A percentile compares a stretch with the other conserved stretches of the same genome.
Conservation (phyloP, 768 basidiomycete species). For the Rhizopogon roseolus region DNA sequence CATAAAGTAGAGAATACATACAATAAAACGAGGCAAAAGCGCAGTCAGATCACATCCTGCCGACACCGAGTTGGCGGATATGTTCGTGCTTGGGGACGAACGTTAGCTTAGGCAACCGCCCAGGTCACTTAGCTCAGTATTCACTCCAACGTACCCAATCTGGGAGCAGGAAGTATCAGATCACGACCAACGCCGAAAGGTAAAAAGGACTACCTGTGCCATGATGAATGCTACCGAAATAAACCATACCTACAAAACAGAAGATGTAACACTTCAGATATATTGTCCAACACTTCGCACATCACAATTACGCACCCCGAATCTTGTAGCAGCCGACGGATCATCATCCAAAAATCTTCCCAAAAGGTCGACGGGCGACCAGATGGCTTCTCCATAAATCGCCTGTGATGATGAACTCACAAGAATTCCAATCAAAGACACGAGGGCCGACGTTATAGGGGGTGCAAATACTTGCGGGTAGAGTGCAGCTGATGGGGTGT, state of each 20-base stretch:
- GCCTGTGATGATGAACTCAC: conserved; percentile 73
- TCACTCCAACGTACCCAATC: conserved; percentile 21
- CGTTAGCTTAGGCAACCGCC: conserved; percentile 2
- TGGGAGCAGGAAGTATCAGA: conserved; percentile 8
- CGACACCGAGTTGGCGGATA: conserved; percentile 78
- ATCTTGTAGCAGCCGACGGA: conserved; percentile 61
- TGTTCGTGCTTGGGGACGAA: conserved; percentile 52
- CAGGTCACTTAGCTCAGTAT: conserved; percentile 9
- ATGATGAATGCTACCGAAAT: conserved; percentile 77
- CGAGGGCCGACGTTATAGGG: conserved; percentile 67
- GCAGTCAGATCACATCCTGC: conserved; percentile 83
- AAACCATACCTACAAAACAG: conserved; percentile 55
- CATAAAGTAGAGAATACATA: conserved; percentile 22
- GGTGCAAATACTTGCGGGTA: conserved; percentile 70
- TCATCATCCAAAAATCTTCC: conserved; percentile 60
- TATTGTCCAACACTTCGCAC: not conserved
- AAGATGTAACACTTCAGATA: conserved; percentile 10
- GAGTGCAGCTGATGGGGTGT: conserved; percentile 51
- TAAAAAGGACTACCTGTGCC: conserved; percentile 46
- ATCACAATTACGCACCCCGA: conserved; percentile 40
- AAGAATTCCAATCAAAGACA: conserved; percentile 77
- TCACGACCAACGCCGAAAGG: not conserved
- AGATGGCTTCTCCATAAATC: conserved; percentile 74
- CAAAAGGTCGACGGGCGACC: conserved; percentile 73
- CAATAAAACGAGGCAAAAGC: conserved; percentile 71